Conservation (phyloP, 1,139 yeast species). For the Candida glucosophila region DNA sequence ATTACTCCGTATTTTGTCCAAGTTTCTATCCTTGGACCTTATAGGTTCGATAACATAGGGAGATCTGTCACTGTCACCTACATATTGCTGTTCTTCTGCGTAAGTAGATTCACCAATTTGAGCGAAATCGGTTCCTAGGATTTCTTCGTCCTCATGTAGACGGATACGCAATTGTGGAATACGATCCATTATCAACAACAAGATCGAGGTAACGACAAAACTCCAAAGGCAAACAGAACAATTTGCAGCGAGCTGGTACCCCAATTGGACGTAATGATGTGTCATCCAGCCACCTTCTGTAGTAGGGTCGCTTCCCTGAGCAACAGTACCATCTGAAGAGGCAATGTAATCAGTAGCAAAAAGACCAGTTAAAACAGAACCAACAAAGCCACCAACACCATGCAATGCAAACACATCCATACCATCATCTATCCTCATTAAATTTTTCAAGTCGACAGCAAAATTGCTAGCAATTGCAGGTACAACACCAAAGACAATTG, state of each 20-base stretch:
- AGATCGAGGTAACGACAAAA: conserved; percentile 63
- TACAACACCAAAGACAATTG: conserved; percentile 74
- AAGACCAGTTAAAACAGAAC: conserved; percentile 78
- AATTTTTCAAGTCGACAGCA: conserved; percentile 71
- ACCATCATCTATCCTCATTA: conserved; percentile 84
- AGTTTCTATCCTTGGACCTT: conserved; percentile 54
- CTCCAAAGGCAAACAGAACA: conserved; percentile 74
- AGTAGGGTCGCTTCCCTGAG: conserved; percentile 30
- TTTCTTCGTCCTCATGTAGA: conserved; percentile 84
- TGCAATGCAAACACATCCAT: conserved; percentile 90
- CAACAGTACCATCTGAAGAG: conserved; percentile 62
- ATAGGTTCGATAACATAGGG: conserved; percentile 71
- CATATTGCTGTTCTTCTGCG: conserved; percentile 41
- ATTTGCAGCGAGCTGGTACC: conserved; percentile 87
- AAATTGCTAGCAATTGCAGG: conserved; percentile 76
- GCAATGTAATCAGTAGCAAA: conserved; percentile 93
- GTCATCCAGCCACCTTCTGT: conserved; percentile 92
- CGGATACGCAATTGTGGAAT: conserved; percentile 80
- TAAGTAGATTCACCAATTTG: conserved; percentile 84
- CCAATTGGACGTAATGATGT: conserved; percentile 83
- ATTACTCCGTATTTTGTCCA: no score
- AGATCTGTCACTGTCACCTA: conserved; percentile 5
- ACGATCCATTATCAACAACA: conserved; percentile 65
- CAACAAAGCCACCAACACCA: conserved; percentile 88
- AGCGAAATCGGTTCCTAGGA: conserved; percentile 78